Conservation (phyloP, 2,329 filamentous ascomycete genomes). For the Sclerotinia sclerotiorum region DNA sequence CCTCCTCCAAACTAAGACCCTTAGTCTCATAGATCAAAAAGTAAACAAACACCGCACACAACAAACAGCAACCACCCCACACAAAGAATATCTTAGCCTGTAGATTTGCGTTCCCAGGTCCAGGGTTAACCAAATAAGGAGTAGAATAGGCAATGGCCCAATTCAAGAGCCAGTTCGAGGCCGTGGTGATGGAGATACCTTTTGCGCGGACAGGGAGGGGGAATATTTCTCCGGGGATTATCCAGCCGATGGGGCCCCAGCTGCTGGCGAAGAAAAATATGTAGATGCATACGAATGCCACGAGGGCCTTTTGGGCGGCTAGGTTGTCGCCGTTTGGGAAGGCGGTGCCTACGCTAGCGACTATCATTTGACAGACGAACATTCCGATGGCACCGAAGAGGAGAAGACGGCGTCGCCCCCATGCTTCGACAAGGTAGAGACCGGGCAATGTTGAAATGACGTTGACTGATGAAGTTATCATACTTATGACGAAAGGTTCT, state of each 20-base stretch:
- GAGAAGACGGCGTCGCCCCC: conserved; percentile 77
- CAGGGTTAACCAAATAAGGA: conserved; percentile 60
- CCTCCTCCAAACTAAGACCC: conserved; percentile 68
- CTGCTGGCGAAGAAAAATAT: conserved; percentile 25
- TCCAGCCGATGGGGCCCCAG: conserved; percentile 57
- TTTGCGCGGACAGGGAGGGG: conserved; percentile 66
- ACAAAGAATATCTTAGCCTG: conserved; percentile 48
- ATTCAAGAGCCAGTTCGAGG: conserved; percentile 88
- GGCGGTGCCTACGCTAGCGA: conserved; percentile 58
- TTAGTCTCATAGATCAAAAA: conserved; percentile 66
- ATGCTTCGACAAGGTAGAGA: conserved; percentile 82
- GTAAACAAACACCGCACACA: conserved; percentile 54
- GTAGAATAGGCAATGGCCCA: conserved; percentile 68
- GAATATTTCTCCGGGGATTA: conserved; percentile 85
- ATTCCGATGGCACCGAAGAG: conserved; percentile 78
- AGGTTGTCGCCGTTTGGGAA: conserved; percentile 46
- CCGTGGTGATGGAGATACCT: conserved; percentile 80
- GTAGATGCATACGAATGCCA: conserved; percentile 60
- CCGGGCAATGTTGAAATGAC: conserved; percentile 75
- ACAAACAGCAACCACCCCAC: conserved; percentile 57
- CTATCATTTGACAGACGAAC: conserved; percentile 83
- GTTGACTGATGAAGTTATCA: conserved; percentile 72
- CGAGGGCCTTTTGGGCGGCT: conserved; percentile 48
- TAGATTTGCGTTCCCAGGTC: conserved; percentile 44
- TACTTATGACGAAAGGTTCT: conserved; percentile 74